Percentiles rank a stretch among this genome's conserved stretches.
Conservation (phyloP, 352 stramenopile genomes). For the Aphanomyces cochlioides region DNA sequence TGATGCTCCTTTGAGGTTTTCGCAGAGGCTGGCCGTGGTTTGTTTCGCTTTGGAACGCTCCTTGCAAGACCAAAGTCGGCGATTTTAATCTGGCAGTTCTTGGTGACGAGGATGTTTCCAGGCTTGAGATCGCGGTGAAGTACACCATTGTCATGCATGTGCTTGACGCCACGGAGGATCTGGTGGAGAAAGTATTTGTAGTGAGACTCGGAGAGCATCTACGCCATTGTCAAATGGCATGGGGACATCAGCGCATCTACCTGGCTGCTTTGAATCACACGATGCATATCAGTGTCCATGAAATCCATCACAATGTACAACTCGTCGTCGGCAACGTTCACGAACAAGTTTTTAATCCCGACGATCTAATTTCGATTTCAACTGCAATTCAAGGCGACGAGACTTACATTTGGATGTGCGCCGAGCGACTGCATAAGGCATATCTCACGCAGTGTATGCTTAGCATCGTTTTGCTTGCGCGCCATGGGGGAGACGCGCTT, state of each 20-base stretch:
- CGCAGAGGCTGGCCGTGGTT: constrained; percentile 23
- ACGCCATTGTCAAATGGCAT: background rate
- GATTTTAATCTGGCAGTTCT: constrained; percentile 77
- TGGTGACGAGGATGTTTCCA: constrained; percentile 74
- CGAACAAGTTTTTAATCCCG: constrained; percentile 69
- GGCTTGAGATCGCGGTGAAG: constrained; percentile 82
- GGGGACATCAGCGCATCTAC: background rate
- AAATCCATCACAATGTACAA: constrained; percentile 95
- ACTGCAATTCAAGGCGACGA: background rate
- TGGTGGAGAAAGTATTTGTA: constrained; percentile 92
- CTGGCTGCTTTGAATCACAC: constrained; percentile 75
- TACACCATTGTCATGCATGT: constrained; percentile 70
- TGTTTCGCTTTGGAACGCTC: constrained; percentile 31
- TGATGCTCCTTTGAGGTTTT: background rate
- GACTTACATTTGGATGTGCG: constrained; percentile 75
- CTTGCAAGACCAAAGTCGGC: constrained; percentile 71
- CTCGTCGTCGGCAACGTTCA: constrained; percentile 88
- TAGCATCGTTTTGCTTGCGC: constrained; percentile 71
- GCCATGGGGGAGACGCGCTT: constrained; percentile 90
- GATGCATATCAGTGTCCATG: constrained; percentile 92
- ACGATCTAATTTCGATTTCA: constrained; percentile 54
- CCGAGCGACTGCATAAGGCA: constrained; percentile 81
- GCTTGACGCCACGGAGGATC: constrained; percentile 80
- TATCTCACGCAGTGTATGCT: constrained; percentile 87
- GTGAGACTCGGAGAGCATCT: constrained; percentile 64